phyloP scores from a whole-genome alignment of 345 rosid genomes.

The Zanthoxylum bungeanum region DNA sequence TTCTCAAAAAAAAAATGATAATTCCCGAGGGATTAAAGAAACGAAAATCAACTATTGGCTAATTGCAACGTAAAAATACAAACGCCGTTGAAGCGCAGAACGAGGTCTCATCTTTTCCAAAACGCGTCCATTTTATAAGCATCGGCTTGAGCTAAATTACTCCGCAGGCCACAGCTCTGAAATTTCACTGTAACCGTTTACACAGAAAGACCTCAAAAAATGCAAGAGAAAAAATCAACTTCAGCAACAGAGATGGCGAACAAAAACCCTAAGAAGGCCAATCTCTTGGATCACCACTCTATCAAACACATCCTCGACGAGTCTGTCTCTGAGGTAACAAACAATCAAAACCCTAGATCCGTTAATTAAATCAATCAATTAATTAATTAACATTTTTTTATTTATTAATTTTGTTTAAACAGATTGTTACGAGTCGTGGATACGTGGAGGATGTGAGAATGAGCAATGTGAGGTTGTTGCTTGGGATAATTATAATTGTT shows the following conservation, averaged over 20 bases:
- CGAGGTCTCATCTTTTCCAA: background rate
- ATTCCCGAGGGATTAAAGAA: too few relatives aligned
- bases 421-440: constrained; percentile 85
- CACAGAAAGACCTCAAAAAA: constrained; percentile 5
- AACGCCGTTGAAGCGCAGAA: background rate
- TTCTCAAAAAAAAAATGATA: background rate
- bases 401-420: background rate
- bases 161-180: background rate
- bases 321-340: constrained; percentile 73
- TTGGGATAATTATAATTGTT: constrained; percentile 63
- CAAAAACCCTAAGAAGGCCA: constrained; percentile 75
- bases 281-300: constrained; percentile 90
- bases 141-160: too few relatives aligned
- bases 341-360: constrained; percentile 11
- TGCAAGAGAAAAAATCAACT: constrained; percentile 50
- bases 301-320: constrained; percentile 95
- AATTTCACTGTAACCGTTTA: background rate
- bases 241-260: constrained; percentile 34
- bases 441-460: constrained; percentile 80
- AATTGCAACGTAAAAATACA: too few relatives aligned
- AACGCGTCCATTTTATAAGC: background rate
- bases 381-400: background rate
- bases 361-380: background rate
- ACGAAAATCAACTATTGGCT: too few relatives aligned
- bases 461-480: constrained; percentile 71